Percentiles rank a stretch among this genome's conserved stretches.
These are phyloP conservation scores for Penicillium vulpinum DNA, from an alignment of 2,329 filamentous ascomycete genomes.

Conservation along the genomic window DNA sequence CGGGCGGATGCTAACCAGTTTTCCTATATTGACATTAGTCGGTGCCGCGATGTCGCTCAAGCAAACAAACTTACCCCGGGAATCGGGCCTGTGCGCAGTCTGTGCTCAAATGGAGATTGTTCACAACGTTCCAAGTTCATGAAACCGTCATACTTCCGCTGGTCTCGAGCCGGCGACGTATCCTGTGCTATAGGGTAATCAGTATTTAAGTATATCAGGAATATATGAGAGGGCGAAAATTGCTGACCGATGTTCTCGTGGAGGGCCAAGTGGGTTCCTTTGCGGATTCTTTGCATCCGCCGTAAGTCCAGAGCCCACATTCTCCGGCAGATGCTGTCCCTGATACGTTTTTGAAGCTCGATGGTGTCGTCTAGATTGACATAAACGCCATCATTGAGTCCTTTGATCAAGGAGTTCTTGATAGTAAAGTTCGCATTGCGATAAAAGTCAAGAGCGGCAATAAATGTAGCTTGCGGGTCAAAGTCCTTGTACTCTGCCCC, in stretches of 20 bases:
- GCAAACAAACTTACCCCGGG: constrained; percentile 33
- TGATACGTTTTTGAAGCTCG: constrained; percentile 41
- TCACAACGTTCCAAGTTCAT: constrained; percentile 43
- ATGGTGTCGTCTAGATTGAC: constrained; percentile 47
- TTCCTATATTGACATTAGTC: constrained; percentile 32
- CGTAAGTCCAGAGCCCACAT: constrained; percentile 47
- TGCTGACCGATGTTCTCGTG: constrained; percentile 42
- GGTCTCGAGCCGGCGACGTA: constrained; percentile 31
- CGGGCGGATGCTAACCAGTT: constrained; percentile 38
- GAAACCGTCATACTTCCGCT: constrained; percentile 41
- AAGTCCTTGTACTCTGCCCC: constrained; percentile 44
- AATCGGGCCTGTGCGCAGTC: constrained; percentile 40
- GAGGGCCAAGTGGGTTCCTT: constrained; percentile 36
- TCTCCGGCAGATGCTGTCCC: constrained; percentile 42
- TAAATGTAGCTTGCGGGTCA: constrained; percentile 42
- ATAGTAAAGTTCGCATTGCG: constrained; percentile 41
- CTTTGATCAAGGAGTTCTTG: constrained; percentile 37
- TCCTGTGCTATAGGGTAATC: constrained; percentile 30
- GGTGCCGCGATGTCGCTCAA: not conserved
- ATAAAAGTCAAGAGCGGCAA: constrained; percentile 45
- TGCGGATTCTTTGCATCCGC: constrained; percentile 42
- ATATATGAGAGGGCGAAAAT: too few species aligned
- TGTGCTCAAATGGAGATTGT: constrained; percentile 39
- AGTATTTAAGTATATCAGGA: constrained; percentile 1
- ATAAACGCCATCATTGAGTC: constrained; percentile 46